Base-by-base conservation (phyloP, 83 land plant genomes). In the Picea engelmannii region DNA sequence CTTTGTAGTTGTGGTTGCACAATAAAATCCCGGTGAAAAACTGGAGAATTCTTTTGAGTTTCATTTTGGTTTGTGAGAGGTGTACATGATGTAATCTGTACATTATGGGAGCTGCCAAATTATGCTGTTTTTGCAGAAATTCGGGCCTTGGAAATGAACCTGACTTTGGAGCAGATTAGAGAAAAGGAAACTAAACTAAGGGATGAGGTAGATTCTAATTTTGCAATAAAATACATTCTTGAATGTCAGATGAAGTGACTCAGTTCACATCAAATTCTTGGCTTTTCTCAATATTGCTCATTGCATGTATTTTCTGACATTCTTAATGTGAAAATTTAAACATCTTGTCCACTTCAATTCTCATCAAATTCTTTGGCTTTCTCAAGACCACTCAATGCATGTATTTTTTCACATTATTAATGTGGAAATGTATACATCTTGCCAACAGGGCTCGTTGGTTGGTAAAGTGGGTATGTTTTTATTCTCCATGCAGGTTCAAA, bases 91-190 rank as follows among this genome's bases (percentile, higher is more conserved):
- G 31, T 67, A 67, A 47, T 16, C 13, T 23, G 18, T 11, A 49
- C 60, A 49, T 13, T 10, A 55, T 23, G 25, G 55, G 44, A 74
- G 77, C 59, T 44, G 25, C 25, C 21, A 44, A 35, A 55, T n/a
- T 47, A 81, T 35, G 10, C 17, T 66, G 13, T 68, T 76, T 23
- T 84, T 80, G 76, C 96, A 96, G 96, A 96, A 80, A 85, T 96
- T 82, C 88, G 90, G 76, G 84, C 87, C 35, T 75, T 92, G 80
- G 91, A 93, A 82, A 89, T 93, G 42, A 96, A 90, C 83, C 67
- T 96, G 47, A 95, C 99, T 3, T 52, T 95, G 82, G 90, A 90
- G 55, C 86, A 96, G 83, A 95, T 96, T 49, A 89, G 68, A 6
- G 85, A 85, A 5, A 91, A 87, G 81, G 84, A 88, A 64, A 88